Conservation (phyloP, 352 stramenopile genomes). For the Globisporangium abappressorium region DNA sequence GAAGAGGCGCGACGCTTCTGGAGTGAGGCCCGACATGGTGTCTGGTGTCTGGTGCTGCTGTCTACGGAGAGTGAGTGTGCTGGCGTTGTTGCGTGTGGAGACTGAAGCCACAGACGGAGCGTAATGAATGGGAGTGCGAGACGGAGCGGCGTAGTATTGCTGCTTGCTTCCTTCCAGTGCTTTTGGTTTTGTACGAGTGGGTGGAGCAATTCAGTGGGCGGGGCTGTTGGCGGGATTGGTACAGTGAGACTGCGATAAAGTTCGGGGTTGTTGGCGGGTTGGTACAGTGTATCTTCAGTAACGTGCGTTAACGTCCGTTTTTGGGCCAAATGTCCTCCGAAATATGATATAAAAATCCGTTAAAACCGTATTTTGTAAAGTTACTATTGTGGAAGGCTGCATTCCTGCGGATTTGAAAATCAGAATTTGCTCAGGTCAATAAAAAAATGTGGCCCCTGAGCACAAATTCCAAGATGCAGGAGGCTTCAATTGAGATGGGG, state of each 20-base stretch:
- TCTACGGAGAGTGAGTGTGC: not conserved
- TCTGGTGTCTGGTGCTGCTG: not conserved
- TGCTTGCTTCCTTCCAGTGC: not conserved
- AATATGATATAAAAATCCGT: no score
- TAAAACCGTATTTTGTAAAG: no score
- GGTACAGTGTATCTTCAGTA: not conserved
- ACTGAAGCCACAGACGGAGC: not conserved
- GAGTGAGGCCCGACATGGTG: conserved; percentile 71
- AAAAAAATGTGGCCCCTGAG: no score
- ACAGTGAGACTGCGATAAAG: not conserved
- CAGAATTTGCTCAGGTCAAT: no score
- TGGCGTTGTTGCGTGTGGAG: not conserved
- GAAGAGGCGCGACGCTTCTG: conserved; percentile 88
- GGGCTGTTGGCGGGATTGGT: not conserved
- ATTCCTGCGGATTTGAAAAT: no score
- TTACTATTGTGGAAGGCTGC: no score
- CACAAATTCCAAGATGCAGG: no score
- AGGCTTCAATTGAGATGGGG: no score
- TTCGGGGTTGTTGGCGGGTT: not conserved
- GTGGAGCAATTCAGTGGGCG: conserved; percentile 1
- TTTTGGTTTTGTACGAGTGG: not conserved
- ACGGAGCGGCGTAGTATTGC: not conserved
- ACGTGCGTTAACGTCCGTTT: not conserved
- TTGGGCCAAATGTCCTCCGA: no score
- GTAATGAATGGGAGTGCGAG: not conserved